Conservation (phyloP, 495 filamentous ascomycete genomes). For the Staphylotrichum tortipilum region DNA sequence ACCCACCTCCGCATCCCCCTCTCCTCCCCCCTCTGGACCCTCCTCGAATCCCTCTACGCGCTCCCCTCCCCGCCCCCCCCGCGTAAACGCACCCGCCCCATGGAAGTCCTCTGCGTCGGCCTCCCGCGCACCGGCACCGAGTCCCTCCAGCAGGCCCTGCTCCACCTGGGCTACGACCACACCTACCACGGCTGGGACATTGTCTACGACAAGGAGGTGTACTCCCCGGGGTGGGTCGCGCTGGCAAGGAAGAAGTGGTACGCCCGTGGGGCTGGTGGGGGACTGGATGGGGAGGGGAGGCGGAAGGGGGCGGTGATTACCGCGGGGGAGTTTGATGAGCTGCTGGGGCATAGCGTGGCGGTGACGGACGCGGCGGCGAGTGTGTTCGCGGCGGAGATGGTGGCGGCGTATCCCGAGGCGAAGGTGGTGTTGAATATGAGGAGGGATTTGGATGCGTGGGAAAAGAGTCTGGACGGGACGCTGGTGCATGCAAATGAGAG, state of each 20-base stretch:
- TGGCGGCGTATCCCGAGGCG: slow-evolving; percentile 39
- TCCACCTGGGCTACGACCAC: slow-evolving; percentile 51
- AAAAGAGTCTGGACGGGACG: slow-evolving; percentile 15
- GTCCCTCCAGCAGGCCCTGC: slow-evolving; percentile 52
- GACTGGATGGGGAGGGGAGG: not conserved
- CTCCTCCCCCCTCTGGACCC: slow-evolving; percentile 15
- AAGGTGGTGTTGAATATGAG: slow-evolving; percentile 38
- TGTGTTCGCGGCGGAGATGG: slow-evolving; percentile 33
- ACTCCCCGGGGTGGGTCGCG: slow-evolving; percentile 43
- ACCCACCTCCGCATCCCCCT: slow-evolving; percentile 6
- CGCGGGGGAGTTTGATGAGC: slow-evolving; percentile 41
- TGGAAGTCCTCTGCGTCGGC: slow-evolving; percentile 57
- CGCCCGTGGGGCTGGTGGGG: not conserved
- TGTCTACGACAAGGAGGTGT: slow-evolving; percentile 53
- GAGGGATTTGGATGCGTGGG: slow-evolving; percentile 36
- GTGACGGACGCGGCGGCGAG: slow-evolving; percentile 37
- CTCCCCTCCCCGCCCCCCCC: not conserved
- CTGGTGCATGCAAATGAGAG: slow-evolving; percentile 16
- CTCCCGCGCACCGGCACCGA: slow-evolving; percentile 56
- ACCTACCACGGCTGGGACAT: slow-evolving; percentile 61
- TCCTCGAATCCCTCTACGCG: slow-evolving; percentile 23
- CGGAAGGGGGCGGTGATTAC: slow-evolving; percentile 24
- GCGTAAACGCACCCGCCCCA: slow-evolving; percentile 47
- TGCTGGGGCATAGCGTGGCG: slow-evolving; percentile 37
- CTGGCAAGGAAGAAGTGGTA: slow-evolving; percentile 21